These are phyloP conservation scores for Aspergillus spinulosporus DNA, from an alignment of 2,329 filamentous ascomycete genomes.

Conservation along the genomic window DNA sequence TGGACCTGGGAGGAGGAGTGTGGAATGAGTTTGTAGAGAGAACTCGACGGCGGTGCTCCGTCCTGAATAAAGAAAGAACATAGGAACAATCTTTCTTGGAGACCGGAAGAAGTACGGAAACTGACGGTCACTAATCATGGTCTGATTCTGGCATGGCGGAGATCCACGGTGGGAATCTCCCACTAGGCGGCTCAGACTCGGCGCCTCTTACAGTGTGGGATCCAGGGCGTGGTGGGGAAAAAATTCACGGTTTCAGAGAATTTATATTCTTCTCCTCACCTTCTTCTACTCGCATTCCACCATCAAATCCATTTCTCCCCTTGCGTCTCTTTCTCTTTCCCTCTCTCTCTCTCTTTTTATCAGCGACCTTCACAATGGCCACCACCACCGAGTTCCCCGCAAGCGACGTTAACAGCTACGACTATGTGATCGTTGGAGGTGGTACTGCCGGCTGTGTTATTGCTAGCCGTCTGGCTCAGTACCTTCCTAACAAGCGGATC, in stretches of 20 bases:
- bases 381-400: conserved; percentile 68
- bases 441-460: conserved; percentile 86
- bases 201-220: conserved; percentile 4
- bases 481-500: conserved; percentile 77
- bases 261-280: conserved; percentile 4
- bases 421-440: conserved; percentile 83
- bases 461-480: conserved; percentile 75
- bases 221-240: conserved; percentile 12
- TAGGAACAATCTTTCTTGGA: too few relatives aligned
- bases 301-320: conserved; percentile 7
- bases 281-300: conserved; percentile 8
- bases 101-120: background rate
- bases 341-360: background rate
- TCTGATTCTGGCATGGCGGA: background rate
- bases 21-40: too few relatives aligned
- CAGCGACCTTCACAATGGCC: conserved; percentile 47
- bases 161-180: conserved; percentile 6
- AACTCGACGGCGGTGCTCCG: too few relatives aligned
- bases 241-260: conserved; percentile 10
- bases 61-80: too few relatives aligned
- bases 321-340: conserved; percentile 9
- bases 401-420: conserved; percentile 67
- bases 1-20: background rate
- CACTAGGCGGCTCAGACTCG: conserved; percentile 7
- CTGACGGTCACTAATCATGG: too few relatives aligned